Percentiles rank a stretch among this genome's conserved stretches.
Evolutionary conservation across 495 filamentous ascomycete genomes (phyloP).

Genomic region (Aspergillus ostianus): DNA sequence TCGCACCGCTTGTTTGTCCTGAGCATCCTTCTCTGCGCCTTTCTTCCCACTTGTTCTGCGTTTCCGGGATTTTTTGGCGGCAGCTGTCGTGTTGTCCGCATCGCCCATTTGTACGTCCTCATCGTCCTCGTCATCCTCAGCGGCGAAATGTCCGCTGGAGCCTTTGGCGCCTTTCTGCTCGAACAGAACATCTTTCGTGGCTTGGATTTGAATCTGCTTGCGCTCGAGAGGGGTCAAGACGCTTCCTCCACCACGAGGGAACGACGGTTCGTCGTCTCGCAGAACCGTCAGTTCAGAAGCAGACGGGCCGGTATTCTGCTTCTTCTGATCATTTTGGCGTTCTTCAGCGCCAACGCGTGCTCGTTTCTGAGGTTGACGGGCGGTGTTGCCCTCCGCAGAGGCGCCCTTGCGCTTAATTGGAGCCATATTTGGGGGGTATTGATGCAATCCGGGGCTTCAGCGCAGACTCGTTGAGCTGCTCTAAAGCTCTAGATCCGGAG

Average conservation of each 20-base stretch:
- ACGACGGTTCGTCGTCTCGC: conserved; percentile 79
- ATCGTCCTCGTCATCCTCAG: conserved; percentile 44
- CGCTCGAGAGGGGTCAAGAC: conserved; percentile 90
- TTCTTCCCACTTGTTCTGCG: conserved; percentile 51
- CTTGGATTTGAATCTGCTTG: conserved; percentile 94
- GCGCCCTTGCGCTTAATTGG: conserved; percentile 53
- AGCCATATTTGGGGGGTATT: conserved; percentile 38
- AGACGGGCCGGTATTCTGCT: conserved; percentile 35
- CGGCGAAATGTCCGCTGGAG: conserved; percentile 38
- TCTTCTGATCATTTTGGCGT: conserved; percentile 32
- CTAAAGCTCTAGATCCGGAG: conserved; percentile 31
- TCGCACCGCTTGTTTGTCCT: conserved; percentile 57
- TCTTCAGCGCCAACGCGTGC: conserved; percentile 46
- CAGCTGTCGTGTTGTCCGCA: conserved; percentile 25
- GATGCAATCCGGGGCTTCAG: conserved; percentile 10
- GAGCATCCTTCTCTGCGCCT: conserved; percentile 39
- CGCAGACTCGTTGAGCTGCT: conserved; percentile 23
- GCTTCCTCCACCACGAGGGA: conserved; percentile 90
- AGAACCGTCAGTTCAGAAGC: conserved; percentile 48
- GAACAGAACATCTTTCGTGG: conserved; percentile 88
- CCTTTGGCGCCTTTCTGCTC: conserved; percentile 68
- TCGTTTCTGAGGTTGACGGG: conserved; percentile 46
- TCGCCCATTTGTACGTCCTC: conserved; percentile 51
- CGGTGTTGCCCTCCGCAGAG: conserved; percentile 34
- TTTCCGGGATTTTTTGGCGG: conserved; percentile 52